Evolutionary conservation across 2,329 filamentous ascomycete species (phyloP), one percentile per base, ranked within the genome.

Genomic region (Cladophialophora chaetospira): DNA sequence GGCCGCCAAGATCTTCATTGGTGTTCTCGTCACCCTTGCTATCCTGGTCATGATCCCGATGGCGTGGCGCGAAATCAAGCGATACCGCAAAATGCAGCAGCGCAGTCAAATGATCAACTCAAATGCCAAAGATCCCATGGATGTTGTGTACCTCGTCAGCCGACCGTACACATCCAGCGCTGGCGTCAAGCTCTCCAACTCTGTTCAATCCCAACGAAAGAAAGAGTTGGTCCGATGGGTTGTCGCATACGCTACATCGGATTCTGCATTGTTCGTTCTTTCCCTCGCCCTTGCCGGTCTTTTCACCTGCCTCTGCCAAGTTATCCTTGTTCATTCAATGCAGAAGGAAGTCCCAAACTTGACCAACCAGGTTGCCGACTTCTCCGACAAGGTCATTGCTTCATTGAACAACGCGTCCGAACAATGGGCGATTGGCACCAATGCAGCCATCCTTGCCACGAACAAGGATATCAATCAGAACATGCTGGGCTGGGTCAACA

Each of bases 71-170:
- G 92, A 97, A 73, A 86, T 92, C 59, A 83, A 85, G 63, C 82
- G 88, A 52, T 97, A 87, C 84, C 82, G 84, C 43, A 81, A 79
- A 28, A 88, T 91, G 79, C 83, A 87, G 70, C 78, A 86, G 63
- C 86, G 87, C 57, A 83, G 89, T 19, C 76, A 79, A 53, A 77
- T 91, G 28, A 81, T 96, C 64, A 77, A 80, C 43, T 77, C 82
- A 63, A 78, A 87, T 53, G 82, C 84, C 26, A 85, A 86, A 69
- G 91, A 97, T 67, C 82, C 88, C 0, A 85, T 96, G 80, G 93
- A 97, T 69, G 85, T 92, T 31, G 84, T 96, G 38, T 96, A 97
- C 73, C 88, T 97, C 64, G 85, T 88, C 28, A 92, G 90, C 29
- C 84, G 91, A 19, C 91, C 93, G 1, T 84, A 87, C 65, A 89